Conservation (phyloP, 2,329 filamentous ascomycete species). For the Phaeosphaeria sp. region DNA sequence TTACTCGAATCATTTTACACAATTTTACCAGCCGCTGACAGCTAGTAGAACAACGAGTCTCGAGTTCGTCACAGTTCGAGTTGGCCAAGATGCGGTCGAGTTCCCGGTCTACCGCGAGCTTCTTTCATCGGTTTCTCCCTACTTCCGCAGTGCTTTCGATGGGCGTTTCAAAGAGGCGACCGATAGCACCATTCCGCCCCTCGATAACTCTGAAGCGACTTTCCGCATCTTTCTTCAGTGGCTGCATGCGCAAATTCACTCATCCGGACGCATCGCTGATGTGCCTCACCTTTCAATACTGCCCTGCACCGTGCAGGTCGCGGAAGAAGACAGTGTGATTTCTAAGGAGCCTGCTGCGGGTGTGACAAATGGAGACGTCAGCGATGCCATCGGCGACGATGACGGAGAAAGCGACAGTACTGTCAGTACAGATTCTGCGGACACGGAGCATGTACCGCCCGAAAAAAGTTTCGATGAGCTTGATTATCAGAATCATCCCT, state of each 20-base stretch:
- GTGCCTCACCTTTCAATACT: background rate
- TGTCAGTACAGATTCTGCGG: background rate
- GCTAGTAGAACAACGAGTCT: background rate
- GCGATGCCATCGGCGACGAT: background rate
- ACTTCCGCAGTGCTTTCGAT: constrained; percentile 14
- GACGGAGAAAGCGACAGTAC: background rate
- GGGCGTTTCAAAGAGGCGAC: constrained; percentile 13
- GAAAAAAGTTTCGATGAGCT: background rate
- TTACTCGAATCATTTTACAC: too few species aligned
- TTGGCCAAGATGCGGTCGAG: constrained; percentile 1
- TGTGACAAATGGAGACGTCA: background rate
- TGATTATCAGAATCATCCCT: background rate
- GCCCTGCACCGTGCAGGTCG: background rate
- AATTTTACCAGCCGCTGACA: background rate
- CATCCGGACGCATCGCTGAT: background rate
- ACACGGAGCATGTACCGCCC: too few species aligned
- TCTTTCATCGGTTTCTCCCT: constrained; percentile 2
- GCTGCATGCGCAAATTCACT: constrained; percentile 6
- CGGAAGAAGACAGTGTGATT: background rate
- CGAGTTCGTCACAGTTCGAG: constrained; percentile 14
- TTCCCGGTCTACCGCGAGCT: constrained; percentile 13
- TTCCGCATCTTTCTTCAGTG: constrained; percentile 18
- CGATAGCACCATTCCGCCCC: constrained; percentile 2
- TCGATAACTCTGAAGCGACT: constrained; percentile 9
- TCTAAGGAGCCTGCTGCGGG: background rate